A percentile compares a stretch with the other conserved stretches of the same genome.
These are phyloP conservation scores for Irpex sp. DNA, from an alignment of 1,284 basidiomycete species.

Conservation along the genomic window DNA sequence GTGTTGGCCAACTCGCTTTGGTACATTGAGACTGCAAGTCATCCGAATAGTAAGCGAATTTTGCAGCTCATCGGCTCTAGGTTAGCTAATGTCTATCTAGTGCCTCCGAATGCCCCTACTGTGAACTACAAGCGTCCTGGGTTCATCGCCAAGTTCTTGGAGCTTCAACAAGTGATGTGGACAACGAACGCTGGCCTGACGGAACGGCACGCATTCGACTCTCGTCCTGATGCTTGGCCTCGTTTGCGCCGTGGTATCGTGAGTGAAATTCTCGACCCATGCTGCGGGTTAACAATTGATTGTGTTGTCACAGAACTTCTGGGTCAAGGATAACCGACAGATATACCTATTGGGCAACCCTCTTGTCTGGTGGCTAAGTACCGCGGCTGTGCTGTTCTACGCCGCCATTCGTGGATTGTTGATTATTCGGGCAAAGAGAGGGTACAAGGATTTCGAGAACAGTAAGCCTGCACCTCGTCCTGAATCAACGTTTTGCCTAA, in stretches of 20 bases:
- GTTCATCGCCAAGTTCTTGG: constrained; percentile 89
- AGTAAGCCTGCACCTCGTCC: constrained; percentile 48
- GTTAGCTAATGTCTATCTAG: constrained; percentile 36
- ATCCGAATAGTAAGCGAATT: constrained; percentile 65
- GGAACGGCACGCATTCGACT: constrained; percentile 93
- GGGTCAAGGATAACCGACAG: constrained; percentile 95
- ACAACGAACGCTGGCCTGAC: constrained; percentile 95
- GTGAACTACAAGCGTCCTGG: constrained; percentile 88
- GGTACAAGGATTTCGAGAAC: constrained; percentile 87
- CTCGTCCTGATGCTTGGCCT: constrained; percentile 89
- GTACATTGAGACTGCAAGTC: constrained; percentile 88
- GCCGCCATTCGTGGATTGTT: constrained; percentile 70
- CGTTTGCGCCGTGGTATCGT: constrained; percentile 89
- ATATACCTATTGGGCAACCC: constrained; percentile 97
- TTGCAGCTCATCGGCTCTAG: background rate
- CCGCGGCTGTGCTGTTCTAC: constrained; percentile 70
- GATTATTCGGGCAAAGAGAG: constrained; percentile 86
- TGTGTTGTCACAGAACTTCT: constrained; percentile 72
- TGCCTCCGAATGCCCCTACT: constrained; percentile 66
- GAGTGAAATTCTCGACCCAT: constrained; percentile 29
- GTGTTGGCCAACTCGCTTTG: constrained; percentile 88
- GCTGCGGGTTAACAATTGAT: background rate
- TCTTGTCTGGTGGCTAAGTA: constrained; percentile 87
- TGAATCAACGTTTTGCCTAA: background rate
- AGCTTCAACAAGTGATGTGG: constrained; percentile 97